phyloP scores from a whole-genome alignment of 2,329 filamentous ascomycete species.

The Epichloe baconii region DNA sequence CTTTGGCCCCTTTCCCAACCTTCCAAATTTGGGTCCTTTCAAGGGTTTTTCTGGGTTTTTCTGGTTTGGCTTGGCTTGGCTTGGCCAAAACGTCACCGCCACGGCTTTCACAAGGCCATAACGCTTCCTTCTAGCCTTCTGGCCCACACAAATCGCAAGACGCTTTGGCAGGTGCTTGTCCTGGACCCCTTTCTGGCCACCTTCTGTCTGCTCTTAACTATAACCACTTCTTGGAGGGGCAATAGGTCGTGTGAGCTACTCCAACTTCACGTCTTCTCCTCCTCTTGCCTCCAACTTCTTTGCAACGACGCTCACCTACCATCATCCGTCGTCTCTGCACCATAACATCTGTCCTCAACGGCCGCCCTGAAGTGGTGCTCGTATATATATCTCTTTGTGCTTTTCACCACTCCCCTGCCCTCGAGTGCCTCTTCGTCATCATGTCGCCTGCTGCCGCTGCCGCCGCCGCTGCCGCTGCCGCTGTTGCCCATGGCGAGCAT shows the following conservation, averaged over 20 bases:
- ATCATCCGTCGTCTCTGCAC: conserved; percentile 2
- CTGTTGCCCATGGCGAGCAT: conserved; percentile 9
- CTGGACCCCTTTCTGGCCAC: background rate
- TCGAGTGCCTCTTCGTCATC: conserved; percentile 3
- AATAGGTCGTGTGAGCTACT: conserved; percentile 27
- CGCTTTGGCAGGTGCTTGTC: conserved; percentile 6
- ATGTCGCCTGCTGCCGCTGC: conserved; percentile 23
- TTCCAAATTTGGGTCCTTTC: too few relatives aligned
- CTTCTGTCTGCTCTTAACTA: conserved; percentile 8
- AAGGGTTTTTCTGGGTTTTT: too few relatives aligned
- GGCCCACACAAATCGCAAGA: conserved; percentile 12
- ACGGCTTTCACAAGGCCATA: conserved; percentile 17
- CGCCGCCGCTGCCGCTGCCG: background rate
- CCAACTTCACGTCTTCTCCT: conserved; percentile 5
- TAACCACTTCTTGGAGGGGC: conserved; percentile 17
- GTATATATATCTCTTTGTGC: background rate
- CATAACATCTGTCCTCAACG: background rate
- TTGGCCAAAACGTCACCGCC: background rate
- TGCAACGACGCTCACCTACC: background rate
- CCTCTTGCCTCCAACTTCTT: background rate
- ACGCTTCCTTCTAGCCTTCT: conserved; percentile 16
- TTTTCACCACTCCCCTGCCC: background rate
- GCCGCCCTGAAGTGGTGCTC: background rate
- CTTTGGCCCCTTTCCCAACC: too few relatives aligned
- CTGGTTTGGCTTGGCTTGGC: background rate